Evolutionary conservation across 2,329 filamentous ascomycete species (phyloP), one percentile per base, ranked within the genome.

Genomic region (Fusarium papillatum): DNA sequence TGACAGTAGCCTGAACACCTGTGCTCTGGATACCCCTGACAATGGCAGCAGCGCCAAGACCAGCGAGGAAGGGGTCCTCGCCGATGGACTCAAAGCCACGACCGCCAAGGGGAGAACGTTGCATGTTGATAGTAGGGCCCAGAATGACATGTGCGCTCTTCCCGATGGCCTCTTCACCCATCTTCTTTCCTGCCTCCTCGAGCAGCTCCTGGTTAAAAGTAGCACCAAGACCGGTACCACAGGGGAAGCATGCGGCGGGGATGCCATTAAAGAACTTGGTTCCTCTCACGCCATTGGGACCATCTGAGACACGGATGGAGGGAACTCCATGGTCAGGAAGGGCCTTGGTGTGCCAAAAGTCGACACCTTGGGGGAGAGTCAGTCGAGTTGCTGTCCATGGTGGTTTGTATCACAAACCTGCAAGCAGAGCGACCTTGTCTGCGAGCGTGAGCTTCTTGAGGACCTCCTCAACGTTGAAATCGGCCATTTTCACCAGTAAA

Each of bases 301-400:
- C 93, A 77, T 95, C 93, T 43, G 91, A 90, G 59, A 92, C 87
- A 60, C 93, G 90, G 38, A 94, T 86, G 0, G 92, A 91, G 8
- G 92, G 92, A 39, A 94, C 87, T 2, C 90, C 89, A 78, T 92
- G 88, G 26, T 90, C 81, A 13, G 90, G 90, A 9, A 94, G 85
- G 17, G 89, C 82, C 76, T 90, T 89, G 39, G 92, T 93, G 79
- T 93, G 91, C 93, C 93, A 94, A 79, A 93, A 93, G 83, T 94
- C 92, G 75, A 89, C 88, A 68, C 91, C 91, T 89, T 68, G 8
- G 4, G 5, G 26, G 7, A 34, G 2, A 9, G 34, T 76, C 14
- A 66, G 64, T 53, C 7, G 9, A 36, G 50, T 17, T 59, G 13
- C 16, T 31, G 31, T 60, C 68, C 6, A 22, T 26, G 26, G 50